phyloP scores from a whole-genome alignment of 2,329 filamentous ascomycete genomes.

The Fusarium citri region DNA sequence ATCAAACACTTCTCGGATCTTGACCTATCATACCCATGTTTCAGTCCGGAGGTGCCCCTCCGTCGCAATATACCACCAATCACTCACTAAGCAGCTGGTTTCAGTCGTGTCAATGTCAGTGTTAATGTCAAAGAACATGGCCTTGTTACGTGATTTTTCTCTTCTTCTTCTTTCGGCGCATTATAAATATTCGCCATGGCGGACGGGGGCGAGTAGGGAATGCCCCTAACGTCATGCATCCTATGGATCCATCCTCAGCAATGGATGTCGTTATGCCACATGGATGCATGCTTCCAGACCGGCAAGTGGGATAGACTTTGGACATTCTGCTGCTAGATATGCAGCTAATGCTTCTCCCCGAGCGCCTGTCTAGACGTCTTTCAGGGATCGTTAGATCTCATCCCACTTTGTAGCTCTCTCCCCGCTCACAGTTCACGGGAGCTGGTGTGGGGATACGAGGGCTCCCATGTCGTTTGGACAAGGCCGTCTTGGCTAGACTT shows the following conservation, averaged over 20 bases:
- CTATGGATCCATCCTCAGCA: slow-evolving; percentile 4
- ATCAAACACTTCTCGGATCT: slow-evolving; percentile 21
- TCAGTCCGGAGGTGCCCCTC: slow-evolving; percentile 25
- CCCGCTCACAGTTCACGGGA: slow-evolving; percentile 9
- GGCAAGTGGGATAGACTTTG: slow-evolving; percentile 11
- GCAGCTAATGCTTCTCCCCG: slow-evolving; percentile 25
- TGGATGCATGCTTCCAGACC: background rate
- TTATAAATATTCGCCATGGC: slow-evolving; percentile 8
- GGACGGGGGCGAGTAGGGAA: slow-evolving; percentile 2
- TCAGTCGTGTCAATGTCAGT: slow-evolving; percentile 4
- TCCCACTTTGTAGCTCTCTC: slow-evolving; percentile 25
- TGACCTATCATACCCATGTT: slow-evolving; percentile 20
- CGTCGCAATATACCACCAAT: slow-evolving; percentile 24
- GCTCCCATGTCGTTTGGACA: slow-evolving; percentile 15
- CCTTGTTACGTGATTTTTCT: slow-evolving; percentile 20
- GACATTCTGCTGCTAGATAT: slow-evolving; percentile 19
- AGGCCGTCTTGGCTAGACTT: slow-evolving; percentile 25
- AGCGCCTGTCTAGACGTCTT: slow-evolving; percentile 16
- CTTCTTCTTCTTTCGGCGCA: slow-evolving; percentile 11
- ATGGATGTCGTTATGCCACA: background rate
- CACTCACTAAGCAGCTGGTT: background rate
- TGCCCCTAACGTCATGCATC: slow-evolving; percentile 3
- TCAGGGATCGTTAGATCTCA: slow-evolving; percentile 30
- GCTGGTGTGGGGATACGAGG: slow-evolving; percentile 22
- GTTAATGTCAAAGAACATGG: slow-evolving; percentile 15